Percentiles rank a stretch among this genome's conserved stretches.
Conservation (phyloP, 2,329 filamentous ascomycete genomes). For the Alternaria solani region DNA sequence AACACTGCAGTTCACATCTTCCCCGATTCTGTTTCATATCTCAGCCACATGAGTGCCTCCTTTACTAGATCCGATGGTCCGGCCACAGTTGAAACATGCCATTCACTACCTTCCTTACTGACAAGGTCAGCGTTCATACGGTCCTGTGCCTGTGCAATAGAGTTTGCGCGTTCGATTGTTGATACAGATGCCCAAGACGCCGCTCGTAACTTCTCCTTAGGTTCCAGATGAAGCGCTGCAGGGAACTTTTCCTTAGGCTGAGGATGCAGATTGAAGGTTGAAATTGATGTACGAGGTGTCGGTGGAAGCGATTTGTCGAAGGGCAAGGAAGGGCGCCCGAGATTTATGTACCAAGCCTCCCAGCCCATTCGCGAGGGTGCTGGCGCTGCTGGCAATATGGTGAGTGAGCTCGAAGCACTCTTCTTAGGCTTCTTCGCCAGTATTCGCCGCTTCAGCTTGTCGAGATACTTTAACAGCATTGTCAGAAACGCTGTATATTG, state of each 20-base stretch:
- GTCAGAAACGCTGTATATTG: neutral
- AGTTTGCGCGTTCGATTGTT: neutral
- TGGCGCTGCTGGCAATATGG: neutral
- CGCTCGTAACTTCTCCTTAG: neutral
- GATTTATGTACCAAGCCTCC: neutral
- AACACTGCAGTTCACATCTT: neutral
- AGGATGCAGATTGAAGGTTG: neutral
- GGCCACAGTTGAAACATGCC: neutral
- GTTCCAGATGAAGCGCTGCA: neutral
- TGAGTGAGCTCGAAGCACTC: neutral
- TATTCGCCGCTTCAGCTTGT: neutral
- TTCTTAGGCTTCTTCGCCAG: neutral
- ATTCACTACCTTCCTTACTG: neutral
- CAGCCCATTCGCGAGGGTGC: neutral
- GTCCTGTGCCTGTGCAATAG: neutral
- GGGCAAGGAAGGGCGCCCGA: neutral
- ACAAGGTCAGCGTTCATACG: neutral
- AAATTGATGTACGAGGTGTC: neutral
- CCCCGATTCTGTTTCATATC: neutral
- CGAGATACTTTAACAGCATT: neutral
- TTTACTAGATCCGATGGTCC: constrained; percentile 1
- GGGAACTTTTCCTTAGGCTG: neutral
- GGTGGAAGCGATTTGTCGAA: neutral
- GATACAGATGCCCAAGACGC: neutral
- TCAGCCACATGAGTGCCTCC: constrained; percentile 1